Evolutionary conservation across 2,329 filamentous ascomycete species (phyloP).

Genomic region (Xylariaceae sp.): DNA sequence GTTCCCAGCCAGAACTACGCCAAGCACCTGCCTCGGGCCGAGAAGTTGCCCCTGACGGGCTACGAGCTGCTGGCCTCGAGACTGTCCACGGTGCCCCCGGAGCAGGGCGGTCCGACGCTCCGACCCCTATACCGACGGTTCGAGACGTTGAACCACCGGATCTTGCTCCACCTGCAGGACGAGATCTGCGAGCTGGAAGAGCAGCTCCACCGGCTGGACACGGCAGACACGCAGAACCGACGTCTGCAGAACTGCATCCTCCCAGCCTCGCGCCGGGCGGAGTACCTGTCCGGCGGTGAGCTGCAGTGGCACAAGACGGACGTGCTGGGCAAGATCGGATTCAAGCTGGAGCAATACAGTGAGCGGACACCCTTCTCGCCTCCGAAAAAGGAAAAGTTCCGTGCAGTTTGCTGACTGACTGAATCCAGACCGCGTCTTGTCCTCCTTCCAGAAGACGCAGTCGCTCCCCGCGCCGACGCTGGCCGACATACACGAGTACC

Average conservation of each 20-base stretch:
- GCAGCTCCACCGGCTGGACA: slow-evolving; percentile 63
- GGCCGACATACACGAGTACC: slow-evolving; percentile 43
- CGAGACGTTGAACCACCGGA: slow-evolving; percentile 70
- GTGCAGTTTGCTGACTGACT: slow-evolving; percentile 1
- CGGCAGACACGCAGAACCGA: slow-evolving; percentile 41
- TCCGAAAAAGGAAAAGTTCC: no score
- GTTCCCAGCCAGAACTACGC: slow-evolving; percentile 21
- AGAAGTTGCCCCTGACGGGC: slow-evolving; percentile 42
- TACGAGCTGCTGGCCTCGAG: slow-evolving; percentile 57
- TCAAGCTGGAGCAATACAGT: slow-evolving; percentile 64
- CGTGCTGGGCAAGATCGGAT: slow-evolving; percentile 53
- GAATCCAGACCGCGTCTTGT: slow-evolving; percentile 46
- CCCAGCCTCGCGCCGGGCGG: slow-evolving; percentile 53
- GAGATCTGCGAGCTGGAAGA: slow-evolving; percentile 76
- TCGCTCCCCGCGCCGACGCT: slow-evolving; percentile 39
- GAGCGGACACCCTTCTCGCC: slow-evolving; percentile 26
- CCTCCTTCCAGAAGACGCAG: slow-evolving; percentile 48
- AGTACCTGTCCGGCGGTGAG: slow-evolving; percentile 46
- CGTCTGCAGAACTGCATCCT: slow-evolving; percentile 35
- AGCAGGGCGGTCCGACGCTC: slow-evolving; percentile 14
- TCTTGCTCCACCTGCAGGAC: slow-evolving; percentile 78
- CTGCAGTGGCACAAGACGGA: slow-evolving; percentile 54
- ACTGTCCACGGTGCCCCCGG: slow-evolving; percentile 31
- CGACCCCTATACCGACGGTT: slow-evolving; percentile 75
- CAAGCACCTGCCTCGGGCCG: slow-evolving; percentile 31